Evolutionary conservation across 73 alveolate genomes (phyloP).

Genomic region (Tetrahymena malaccensis): DNA sequence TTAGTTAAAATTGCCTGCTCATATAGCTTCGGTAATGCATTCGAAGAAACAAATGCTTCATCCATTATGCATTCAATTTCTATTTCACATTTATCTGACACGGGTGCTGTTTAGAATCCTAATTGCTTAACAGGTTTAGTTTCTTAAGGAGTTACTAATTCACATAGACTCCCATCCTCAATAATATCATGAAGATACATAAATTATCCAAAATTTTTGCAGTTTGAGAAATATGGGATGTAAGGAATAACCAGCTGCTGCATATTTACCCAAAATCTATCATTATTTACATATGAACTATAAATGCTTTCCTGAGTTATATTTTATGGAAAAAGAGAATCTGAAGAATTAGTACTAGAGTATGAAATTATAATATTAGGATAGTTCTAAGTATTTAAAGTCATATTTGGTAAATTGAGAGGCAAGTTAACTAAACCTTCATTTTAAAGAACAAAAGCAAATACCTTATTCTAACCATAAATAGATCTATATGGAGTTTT

Average conservation of each 20-base stretch:
- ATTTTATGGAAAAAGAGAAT: background rate
- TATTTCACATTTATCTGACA: slow-evolving; percentile 69
- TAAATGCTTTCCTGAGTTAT: background rate
- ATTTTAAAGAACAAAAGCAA: background rate
- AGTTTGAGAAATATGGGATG: slow-evolving; percentile 80
- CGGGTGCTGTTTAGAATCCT: slow-evolving; percentile 60
- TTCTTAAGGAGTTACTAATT: slow-evolving; percentile 48
- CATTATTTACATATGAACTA: background rate
- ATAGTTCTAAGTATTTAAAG: background rate
- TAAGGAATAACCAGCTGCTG: slow-evolving; percentile 36
- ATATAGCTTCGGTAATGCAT: slow-evolving; percentile 67
- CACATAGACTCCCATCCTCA: slow-evolving; percentile 61
- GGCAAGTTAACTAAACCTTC: background rate
- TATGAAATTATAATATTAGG: background rate
- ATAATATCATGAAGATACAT: slow-evolving; percentile 73
- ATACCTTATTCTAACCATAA: background rate
- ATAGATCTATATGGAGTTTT: background rate
- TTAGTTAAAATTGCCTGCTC: slow-evolving; percentile 45
- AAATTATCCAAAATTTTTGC: slow-evolving; percentile 79
- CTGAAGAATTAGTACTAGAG: background rate
- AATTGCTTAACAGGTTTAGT: slow-evolving; percentile 63
- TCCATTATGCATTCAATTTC: slow-evolving; percentile 69
- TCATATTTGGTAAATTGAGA: background rate
- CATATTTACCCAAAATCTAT: background rate
- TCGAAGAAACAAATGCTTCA: slow-evolving; percentile 61